phyloP scores from a whole-genome alignment of 768 basidiomycete genomes.

The Glaciozyma antarctica region DNA sequence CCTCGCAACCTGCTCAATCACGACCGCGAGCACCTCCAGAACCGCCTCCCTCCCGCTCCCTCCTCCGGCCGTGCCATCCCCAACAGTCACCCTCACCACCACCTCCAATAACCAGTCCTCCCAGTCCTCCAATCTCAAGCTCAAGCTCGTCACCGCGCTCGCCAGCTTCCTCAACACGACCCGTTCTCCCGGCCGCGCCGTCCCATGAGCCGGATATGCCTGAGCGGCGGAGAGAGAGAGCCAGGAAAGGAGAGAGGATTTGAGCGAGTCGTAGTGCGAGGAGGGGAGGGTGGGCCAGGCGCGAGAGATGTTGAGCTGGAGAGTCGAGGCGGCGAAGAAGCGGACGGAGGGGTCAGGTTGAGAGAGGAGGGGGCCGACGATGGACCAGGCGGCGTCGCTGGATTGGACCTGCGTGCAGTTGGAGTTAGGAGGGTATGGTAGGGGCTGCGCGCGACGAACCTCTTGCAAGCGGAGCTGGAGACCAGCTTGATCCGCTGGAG shows the following conservation, averaged over 20 bases:
- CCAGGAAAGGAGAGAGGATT: constrained; percentile 16
- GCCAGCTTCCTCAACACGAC: constrained; percentile 1
- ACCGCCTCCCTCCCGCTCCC: constrained; percentile 17
- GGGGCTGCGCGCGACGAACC: too few species aligned
- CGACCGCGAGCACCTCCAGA: constrained; percentile 28
- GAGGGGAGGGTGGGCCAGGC: constrained; percentile 6
- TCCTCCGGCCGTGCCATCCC: constrained; percentile 12
- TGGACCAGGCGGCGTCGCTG: constrained; percentile 4
- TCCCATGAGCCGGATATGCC: constrained; percentile 5
- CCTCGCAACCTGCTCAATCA: constrained; percentile 30
- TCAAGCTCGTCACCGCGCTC: not conserved
- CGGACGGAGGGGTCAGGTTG: constrained; percentile 10
- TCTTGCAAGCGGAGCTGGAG: constrained; percentile 13
- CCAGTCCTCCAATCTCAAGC: not conserved
- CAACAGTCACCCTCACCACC: not conserved
- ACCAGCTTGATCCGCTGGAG: not conserved
- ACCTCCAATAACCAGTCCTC: too few species aligned
- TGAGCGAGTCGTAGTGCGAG: constrained; percentile 3
- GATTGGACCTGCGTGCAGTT: constrained; percentile 1
- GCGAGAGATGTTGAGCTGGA: constrained; percentile 13
- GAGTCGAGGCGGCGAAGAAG: constrained; percentile 25
- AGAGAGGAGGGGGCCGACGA: constrained; percentile 12
- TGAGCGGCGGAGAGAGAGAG: constrained; percentile 5
- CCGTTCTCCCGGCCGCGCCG: not conserved
- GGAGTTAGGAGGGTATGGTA: too few species aligned